Percentiles rank a stretch among this genome's conserved stretches.
These are phyloP conservation scores for Cryptococcus sp. DNA, from an alignment of 1,284 basidiomycete genomes.

Conservation along the genomic window DNA sequence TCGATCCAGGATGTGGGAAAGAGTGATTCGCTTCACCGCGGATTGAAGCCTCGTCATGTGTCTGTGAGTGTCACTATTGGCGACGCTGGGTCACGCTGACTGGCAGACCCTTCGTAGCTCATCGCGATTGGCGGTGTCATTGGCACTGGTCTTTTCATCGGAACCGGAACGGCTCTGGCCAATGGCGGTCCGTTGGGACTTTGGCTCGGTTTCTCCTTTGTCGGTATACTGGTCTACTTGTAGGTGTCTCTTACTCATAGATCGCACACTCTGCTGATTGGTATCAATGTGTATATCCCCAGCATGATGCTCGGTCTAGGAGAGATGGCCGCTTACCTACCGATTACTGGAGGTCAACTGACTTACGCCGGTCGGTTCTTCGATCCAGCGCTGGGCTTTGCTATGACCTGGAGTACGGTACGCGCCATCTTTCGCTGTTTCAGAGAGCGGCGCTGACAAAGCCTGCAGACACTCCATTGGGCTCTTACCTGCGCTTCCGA, in stretches of 20 bases:
- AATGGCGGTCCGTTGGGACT: constrained; percentile 54
- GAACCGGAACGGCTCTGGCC: constrained; percentile 52
- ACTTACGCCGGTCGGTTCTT: constrained; percentile 73
- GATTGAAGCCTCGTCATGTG: constrained; percentile 7
- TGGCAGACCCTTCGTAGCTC: not conserved
- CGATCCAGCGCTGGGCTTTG: constrained; percentile 70
- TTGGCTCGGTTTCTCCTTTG: constrained; percentile 38
- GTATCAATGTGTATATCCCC: not conserved
- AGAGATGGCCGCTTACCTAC: constrained; percentile 35
- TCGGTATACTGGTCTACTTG: constrained; percentile 31
- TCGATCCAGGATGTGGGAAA: not conserved
- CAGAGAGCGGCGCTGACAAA: too few species aligned
- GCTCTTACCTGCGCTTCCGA: constrained; percentile 11
- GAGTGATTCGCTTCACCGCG: constrained; percentile 1
- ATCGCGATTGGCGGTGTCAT: constrained; percentile 15
- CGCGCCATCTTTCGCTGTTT: not conserved
- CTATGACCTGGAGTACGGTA: constrained; percentile 61
- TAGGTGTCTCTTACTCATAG: not conserved
- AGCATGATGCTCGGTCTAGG: constrained; percentile 27
- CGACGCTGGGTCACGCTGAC: not conserved
- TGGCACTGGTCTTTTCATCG: constrained; percentile 54
- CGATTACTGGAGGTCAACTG: constrained; percentile 66
- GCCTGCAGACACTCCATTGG: constrained; percentile 10
- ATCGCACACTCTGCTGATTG: not conserved
- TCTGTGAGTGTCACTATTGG: not conserved